Base-by-base conservation (phyloP, 2,329 filamentous ascomycete species). In the Monilinia polystroma region DNA sequence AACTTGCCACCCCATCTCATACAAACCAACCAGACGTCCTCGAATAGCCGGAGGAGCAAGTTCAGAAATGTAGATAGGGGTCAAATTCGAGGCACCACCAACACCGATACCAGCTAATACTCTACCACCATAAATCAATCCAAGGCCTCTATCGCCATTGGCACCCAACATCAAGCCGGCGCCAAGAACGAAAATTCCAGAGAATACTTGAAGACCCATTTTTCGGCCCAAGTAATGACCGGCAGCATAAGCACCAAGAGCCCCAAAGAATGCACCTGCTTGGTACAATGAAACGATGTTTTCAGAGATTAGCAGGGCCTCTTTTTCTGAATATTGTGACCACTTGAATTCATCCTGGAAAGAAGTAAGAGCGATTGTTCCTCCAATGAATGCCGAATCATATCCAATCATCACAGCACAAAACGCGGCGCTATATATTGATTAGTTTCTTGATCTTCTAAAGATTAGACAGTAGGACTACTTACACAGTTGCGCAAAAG, bases 171-270 rank as follows among this genome's bases (percentile, higher is more conserved):
- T 92, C 70, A 93, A 76, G 64, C 88, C 89, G 54, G 89, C 87
- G 68, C 90, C 91, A 12, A 93, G 74, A 64, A 86, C 82, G 77
- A 93, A 93, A 70, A 93, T 71, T 45, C 83, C 64, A 2, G 82
- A 79, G 75, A 88, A 90, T 57, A 87, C 70, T 70, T 87, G 79
- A 2, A 93, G 81, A 29, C 86, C 88, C 5, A 62, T 23, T 54
- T 45, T 60, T 20, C 64, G 47, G 35, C 64, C 64, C 23, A 51
- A 20, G 11, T 66, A 66, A 32, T 66, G 64, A 20, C 64, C 64
- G 35, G 64, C 64, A 5, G 51, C 52, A 51, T 63, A 63, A 12
- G 57, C 58, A 26, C 49, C 49, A 20, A 66, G 51, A 66, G 67
- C 67, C 3, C 73, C 73, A 16, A 73, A 52, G 53, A 74, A 68